Evolutionary conservation across 257 asterid genomes (phyloP).

Genomic region (Solanum paucissectum): DNA sequence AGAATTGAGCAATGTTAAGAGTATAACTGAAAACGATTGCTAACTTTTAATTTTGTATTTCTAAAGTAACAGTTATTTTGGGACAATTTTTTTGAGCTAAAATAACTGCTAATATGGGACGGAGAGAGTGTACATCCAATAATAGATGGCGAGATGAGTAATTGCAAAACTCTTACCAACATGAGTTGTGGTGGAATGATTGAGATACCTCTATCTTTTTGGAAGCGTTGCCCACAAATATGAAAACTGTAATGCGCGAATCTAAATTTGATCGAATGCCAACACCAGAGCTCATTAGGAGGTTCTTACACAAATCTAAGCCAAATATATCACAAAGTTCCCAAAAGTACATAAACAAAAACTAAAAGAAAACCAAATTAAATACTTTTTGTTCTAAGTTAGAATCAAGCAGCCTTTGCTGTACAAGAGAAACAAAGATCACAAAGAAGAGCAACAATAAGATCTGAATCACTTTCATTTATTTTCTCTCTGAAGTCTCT

Average conservation of each 20-base stretch:
- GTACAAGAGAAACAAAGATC: background rate
- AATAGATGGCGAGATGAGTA: background rate
- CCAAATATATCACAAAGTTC: background rate
- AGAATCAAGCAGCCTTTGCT: background rate
- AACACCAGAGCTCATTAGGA: background rate
- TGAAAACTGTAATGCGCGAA: accelerated
- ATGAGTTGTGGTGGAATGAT: background rate
- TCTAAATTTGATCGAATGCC: background rate
- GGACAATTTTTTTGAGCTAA: background rate
- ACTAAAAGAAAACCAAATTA: background rate
- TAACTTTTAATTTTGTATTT: background rate
- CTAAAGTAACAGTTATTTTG: background rate
- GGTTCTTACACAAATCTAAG: background rate
- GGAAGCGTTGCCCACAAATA: background rate
- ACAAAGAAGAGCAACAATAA: background rate
- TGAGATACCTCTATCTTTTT: background rate
- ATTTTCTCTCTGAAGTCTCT: background rate
- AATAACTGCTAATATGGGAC: background rate
- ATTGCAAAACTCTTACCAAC: background rate
- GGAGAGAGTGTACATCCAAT: background rate
- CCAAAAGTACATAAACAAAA: background rate
- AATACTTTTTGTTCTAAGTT: background rate
- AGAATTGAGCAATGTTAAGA: background rate
- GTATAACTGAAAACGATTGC: background rate
- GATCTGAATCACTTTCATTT: background rate